Evolutionary conservation across 2,329 filamentous ascomycete species (phyloP).

Genomic region (Pseudopithomyces maydicus): DNA sequence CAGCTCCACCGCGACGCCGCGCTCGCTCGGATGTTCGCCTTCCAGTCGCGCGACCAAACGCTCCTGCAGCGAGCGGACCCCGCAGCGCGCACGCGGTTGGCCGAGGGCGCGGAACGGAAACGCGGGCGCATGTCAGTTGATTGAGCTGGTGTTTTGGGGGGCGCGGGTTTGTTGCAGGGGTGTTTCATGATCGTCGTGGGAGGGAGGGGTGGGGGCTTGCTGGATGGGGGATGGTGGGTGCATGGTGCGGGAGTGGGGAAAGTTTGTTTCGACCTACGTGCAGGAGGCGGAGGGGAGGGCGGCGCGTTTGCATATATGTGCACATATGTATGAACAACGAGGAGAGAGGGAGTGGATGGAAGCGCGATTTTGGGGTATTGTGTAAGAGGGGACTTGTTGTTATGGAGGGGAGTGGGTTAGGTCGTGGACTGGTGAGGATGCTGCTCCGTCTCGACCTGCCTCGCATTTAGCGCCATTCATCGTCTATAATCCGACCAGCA

Average conservation of each 20-base stretch:
- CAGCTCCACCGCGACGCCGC: not conserved
- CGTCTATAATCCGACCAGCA: no score
- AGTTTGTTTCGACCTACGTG: slow-evolving; percentile 5
- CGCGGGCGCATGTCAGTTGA: not conserved
- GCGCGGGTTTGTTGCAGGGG: not conserved
- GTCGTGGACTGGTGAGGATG: no score
- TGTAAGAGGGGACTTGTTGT: no score
- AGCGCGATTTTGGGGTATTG: no score
- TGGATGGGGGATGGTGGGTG: not conserved
- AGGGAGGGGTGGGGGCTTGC: not conserved
- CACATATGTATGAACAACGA: no score
- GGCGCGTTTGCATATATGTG: no score
- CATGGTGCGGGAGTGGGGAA: not conserved
- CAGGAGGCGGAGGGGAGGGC: no score
- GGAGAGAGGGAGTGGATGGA: no score
- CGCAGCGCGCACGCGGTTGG: not conserved
- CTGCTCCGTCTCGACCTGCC: no score
- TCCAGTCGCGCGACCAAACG: not conserved
- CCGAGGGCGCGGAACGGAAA: not conserved
- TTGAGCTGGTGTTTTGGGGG: not conserved
- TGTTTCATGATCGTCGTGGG: slow-evolving; percentile 3
- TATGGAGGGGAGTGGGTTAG: no score
- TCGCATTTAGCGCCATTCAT: no score
- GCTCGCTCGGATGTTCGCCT: not conserved
- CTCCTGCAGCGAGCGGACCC: no score